Base-by-base conservation (phyloP, 805 yeast species). In the Kuraishia floccosa region DNA sequence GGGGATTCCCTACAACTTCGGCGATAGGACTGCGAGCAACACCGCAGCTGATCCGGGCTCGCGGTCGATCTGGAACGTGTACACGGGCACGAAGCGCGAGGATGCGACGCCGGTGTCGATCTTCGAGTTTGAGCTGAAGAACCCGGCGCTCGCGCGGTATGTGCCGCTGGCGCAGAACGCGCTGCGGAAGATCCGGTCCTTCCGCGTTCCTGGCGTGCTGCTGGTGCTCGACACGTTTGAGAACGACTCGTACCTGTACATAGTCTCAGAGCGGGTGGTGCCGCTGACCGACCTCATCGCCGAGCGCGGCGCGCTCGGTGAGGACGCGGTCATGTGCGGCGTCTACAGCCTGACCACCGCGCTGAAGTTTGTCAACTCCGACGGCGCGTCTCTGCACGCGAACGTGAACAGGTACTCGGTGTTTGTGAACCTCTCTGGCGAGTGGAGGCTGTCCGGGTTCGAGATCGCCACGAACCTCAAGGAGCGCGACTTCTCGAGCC, bases 401-500 rank as follows among this genome's bases (percentile, higher is more conserved):
- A 72, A 73, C 36, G 39, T 84, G 9, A 63, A 68, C 35, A 40
- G 56, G 13, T 60, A 68, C 25, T 68, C 81, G 1, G 65, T 87
- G 1, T 86, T 58, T 47, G 74, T 83, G 11, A 78, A 70, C 33
- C 67, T 63, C 19, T 46, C 61, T 11, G 94, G 96, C 10, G 93
- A 81, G 45, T 84, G 94, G 89, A 77, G 73, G 36, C 48, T 87
- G 17, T 80, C 81, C 35, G 94, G 95, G 1, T 74, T 86, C 43
- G 96, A 87, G 50, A 50, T 77, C 1, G 53, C 73, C 22, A 64
- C 78, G 2, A 67, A 60, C 33, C 47, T 67, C 26, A 56, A 67
- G 4, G 75, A 65, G 13, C 60, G 54, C 30, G 65, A 66, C 14
- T 47, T 56, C 47, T n/a, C 42, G 28, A 24, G 38, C 15, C 21